phyloP scores from a whole-genome alignment of 75 land plant species.

The Selaginella moellendorffii region DNA sequence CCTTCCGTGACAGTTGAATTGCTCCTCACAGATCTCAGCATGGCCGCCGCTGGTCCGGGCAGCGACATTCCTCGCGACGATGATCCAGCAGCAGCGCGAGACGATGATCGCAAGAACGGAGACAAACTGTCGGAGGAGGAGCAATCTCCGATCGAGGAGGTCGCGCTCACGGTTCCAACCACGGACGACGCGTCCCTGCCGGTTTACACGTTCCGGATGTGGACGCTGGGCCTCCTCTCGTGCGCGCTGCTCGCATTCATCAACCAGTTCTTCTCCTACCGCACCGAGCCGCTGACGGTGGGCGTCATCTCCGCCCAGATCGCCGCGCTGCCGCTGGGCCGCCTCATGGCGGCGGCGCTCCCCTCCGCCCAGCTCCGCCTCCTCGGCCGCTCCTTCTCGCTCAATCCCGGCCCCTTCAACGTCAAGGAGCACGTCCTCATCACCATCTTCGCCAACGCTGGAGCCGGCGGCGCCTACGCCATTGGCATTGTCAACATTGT shows the following conservation, averaged over 20 bases:
- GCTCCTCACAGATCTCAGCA: too few species aligned
- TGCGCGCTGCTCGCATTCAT: neutral
- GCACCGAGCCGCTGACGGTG: neutral
- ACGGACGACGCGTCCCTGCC: neutral
- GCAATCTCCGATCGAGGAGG: neutral
- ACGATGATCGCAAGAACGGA: too few species aligned
- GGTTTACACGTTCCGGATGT: slow-evolving; percentile 6
- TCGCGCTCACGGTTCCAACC: neutral
- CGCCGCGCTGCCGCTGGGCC: slow-evolving; percentile 2
- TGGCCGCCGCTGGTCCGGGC: too few species aligned
- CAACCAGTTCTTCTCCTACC: slow-evolving; percentile 5
- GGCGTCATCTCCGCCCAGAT: neutral
- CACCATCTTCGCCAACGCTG: slow-evolving; percentile 6
- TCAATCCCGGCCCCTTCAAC: slow-evolving; percentile 8
- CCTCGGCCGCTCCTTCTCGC: neutral
- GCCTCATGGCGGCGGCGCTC: slow-evolving; percentile 1
- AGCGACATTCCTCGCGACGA: too few species aligned
- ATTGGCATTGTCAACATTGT: slow-evolving; percentile 1
- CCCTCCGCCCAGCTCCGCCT: neutral
- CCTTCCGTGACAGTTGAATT: too few species aligned
- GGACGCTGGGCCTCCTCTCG: neutral
- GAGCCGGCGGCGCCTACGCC: neutral
- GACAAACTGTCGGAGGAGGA: neutral
- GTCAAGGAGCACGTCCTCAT: slow-evolving; percentile 8
- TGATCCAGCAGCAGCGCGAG: too few species aligned